Evolutionary conservation across 345 rosid genomes (phyloP).

Genomic region (Streptanthus diversifolius): DNA sequence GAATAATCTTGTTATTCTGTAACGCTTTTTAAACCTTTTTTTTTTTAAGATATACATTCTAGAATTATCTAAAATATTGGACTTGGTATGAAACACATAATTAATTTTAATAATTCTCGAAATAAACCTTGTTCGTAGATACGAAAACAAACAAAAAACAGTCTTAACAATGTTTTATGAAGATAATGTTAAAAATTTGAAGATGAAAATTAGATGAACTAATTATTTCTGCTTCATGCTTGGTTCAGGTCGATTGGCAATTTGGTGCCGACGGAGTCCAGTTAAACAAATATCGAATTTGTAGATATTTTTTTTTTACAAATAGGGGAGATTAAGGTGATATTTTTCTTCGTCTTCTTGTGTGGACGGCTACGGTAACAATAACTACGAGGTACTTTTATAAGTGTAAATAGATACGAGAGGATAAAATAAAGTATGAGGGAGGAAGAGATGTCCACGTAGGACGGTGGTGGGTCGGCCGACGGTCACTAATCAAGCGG

Average conservation of each 20-base stretch:
- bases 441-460: constrained; percentile 45
- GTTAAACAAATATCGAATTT: not conserved
- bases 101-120: not conserved
- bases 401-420: not conserved
- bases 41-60: not conserved
- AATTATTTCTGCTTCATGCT: not conserved
- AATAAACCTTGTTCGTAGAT: not conserved
- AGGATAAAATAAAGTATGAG: not conserved
- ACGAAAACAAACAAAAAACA: not conserved
- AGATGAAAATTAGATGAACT: not conserved
- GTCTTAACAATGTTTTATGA: not conserved
- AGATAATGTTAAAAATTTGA: no score
- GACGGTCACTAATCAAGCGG: constrained; percentile 64
- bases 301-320: not conserved
- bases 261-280: constrained; percentile 4
- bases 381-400: not conserved
- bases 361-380: constrained; percentile 17
- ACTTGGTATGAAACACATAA: not conserved
- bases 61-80: not conserved
- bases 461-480: constrained; percentile 93
- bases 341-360: not conserved
- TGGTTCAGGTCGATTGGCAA: not conserved
- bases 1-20: constrained; percentile 8
- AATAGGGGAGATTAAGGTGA: not conserved
- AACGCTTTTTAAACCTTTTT: constrained; percentile 4